These are phyloP conservation scores for Carex cristatella DNA, from an alignment of 176 grass and related monocot species.

Conservation along the genomic window DNA sequence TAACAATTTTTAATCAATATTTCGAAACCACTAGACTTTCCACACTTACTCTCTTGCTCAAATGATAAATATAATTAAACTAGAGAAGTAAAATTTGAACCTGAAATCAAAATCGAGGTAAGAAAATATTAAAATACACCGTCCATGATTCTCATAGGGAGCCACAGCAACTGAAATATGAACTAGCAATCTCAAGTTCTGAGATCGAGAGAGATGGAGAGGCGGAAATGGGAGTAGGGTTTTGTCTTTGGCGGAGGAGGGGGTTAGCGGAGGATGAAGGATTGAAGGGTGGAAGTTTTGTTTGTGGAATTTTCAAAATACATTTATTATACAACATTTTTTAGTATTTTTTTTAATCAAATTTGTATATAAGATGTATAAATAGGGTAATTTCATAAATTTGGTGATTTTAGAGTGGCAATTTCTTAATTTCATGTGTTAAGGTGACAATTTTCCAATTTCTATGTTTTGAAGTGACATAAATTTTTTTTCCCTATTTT, in stretches of 20 bases:
- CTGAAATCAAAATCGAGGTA: not conserved
- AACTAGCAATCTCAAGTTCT: not conserved
- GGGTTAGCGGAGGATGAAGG: too few species aligned
- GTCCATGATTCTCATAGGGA: not conserved
- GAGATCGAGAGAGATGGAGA: not conserved
- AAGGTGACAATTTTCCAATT: too few species aligned
- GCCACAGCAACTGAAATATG: not conserved
- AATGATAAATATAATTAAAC: not conserved
- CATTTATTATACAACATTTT: too few species aligned
- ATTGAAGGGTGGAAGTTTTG: too few species aligned
- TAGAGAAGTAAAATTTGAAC: not conserved
- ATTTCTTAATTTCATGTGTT: too few species aligned
- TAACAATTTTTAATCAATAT: not conserved
- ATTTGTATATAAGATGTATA: too few species aligned
- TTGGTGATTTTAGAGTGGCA: too few species aligned
- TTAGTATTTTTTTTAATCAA: too few species aligned
- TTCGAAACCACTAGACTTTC: not conserved
- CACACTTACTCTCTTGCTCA: not conserved
- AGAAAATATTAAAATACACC: not conserved
- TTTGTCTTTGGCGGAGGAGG: not conserved
- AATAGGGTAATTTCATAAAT: too few species aligned
- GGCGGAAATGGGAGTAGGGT: not conserved
- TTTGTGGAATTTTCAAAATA: too few species aligned
- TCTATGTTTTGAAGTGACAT: too few species aligned
- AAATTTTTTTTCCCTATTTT: too few species aligned